Base-by-base conservation (phyloP, 176 grass and related monocot genomes). In the Dendrocalamus sinicus region DNA sequence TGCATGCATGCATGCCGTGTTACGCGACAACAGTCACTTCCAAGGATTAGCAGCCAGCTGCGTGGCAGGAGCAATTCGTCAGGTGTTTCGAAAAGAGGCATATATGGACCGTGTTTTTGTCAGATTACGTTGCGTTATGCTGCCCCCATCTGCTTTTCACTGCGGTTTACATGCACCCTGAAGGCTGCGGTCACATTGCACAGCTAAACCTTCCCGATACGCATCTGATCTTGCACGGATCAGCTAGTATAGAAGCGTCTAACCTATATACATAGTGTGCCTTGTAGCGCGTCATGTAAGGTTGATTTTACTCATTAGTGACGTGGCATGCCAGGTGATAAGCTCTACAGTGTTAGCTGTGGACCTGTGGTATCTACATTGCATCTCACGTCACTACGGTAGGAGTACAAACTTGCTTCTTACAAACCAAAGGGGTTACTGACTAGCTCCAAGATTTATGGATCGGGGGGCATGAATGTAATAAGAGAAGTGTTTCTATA, bases 31-130 rank as follows among this genome's bases (percentile, higher is more conserved):
- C 8, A 55, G 30, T 23, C 30, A 63, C 68, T 32, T 80, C 76
- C 77, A 81, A 65, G 85, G 68, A 43, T 70, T 44, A 81, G 58
- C 13, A 37, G 77, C 57, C 77, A 70, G 32, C 14, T 30, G 58
- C n/a, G 14, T 44, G 48, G 6, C 30, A 16, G 1, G 73, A 70
- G 23, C 23, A 72, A 9, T 5, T 43, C 43, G 75, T 79, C 76
- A 45, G 61, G 48, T 45, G 83, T 57, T 57, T 43, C 71, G 46
- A 23, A 23, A 9, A 47, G 50, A 77, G 83, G 35, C 1, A 51
- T 15, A 16, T 15, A 28, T 51, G 71, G 22, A 14, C 70, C 23
- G 24, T 24, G 59, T 64, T 30, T 64, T 30, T 26, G 61, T 64
- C 61, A 15, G 24, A 15, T 32, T 15, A 64, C 14, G 7, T 30